Percentiles rank a stretch among this genome's conserved stretches.
phyloP scores from a whole-genome alignment of 345 rosid genomes.

The Melastoma malabathricum region DNA sequence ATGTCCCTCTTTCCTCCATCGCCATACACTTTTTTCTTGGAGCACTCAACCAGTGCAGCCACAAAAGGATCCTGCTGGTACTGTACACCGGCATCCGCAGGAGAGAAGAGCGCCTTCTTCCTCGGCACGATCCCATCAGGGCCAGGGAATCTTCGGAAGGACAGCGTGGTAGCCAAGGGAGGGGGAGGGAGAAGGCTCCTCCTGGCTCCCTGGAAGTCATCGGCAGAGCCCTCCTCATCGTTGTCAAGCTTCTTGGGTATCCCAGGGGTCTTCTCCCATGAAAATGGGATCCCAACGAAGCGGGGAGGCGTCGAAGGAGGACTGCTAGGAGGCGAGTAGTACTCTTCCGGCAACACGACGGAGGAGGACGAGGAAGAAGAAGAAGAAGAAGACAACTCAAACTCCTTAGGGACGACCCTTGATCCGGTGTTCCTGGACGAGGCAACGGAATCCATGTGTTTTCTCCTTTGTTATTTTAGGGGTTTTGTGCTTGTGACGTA shows the following conservation, averaged over 20 bases:
- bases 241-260: slow-evolving; percentile 49
- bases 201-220: slow-evolving; percentile 1
- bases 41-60: slow-evolving; percentile 66
- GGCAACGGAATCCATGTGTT: too few relatives aligned
- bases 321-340: too few relatives aligned
- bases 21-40: slow-evolving; percentile 28
- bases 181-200: slow-evolving; percentile 48
- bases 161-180: slow-evolving; percentile 24
- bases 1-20: neutral
- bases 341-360: too few relatives aligned
- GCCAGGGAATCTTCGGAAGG: slow-evolving; percentile 11
- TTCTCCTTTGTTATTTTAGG: too few relatives aligned
- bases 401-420: too few relatives aligned
- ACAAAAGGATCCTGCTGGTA: slow-evolving; percentile 52
- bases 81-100: neutral
- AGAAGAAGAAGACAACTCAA: too few relatives aligned
- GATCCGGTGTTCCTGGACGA: too few relatives aligned
- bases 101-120: slow-evolving; percentile 12
- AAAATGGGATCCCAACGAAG: slow-evolving; percentile 67
- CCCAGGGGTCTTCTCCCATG: slow-evolving; percentile 88
- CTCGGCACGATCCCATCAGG: neutral
- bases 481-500: too few relatives aligned
- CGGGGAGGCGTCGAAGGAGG: slow-evolving; percentile 47
- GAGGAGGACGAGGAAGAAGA: too few relatives aligned
- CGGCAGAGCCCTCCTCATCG: neutral